Percentiles rank a stretch among this genome's conserved stretches.
Evolutionary conservation across 2,329 filamentous ascomycete genomes (phyloP).

Genomic region (Bipolaris cookei): DNA sequence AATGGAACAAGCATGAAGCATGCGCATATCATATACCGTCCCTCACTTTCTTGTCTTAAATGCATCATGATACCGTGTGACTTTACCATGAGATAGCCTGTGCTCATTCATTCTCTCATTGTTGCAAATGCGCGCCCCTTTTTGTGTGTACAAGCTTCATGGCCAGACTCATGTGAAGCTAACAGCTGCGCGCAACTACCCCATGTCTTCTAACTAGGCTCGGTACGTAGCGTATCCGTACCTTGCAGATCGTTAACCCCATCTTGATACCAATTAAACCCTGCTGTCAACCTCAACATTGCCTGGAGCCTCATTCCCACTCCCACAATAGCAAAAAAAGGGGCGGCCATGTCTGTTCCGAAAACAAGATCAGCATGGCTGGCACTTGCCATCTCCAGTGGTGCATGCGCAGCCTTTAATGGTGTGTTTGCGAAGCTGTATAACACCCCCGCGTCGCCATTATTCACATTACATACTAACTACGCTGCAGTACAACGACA

Average conservation of each 20-base stretch:
- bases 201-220: slow-evolving; percentile 24
- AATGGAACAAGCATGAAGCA: slow-evolving; percentile 8
- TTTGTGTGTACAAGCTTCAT: background rate
- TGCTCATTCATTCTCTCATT: background rate
- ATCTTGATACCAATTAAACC: slow-evolving; percentile 5
- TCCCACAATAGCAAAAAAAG: background rate
- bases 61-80: background rate
- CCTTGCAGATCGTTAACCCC: slow-evolving; percentile 21
- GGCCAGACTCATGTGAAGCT: background rate
- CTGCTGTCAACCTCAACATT: background rate
- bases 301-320: slow-evolving; percentile 4
- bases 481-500: slow-evolving; percentile 62
- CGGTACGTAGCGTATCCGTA: slow-evolving; percentile 21
- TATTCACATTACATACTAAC: slow-evolving; percentile 12
- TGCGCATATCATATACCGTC: background rate
- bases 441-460: slow-evolving; percentile 32
- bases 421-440: slow-evolving; percentile 85
- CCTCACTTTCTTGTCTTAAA: background rate
- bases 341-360: slow-evolving; percentile 30
- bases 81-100: background rate
- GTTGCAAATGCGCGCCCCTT: background rate
- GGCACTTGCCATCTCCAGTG: slow-evolving; percentile 73
- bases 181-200: slow-evolving; percentile 9
- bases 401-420: slow-evolving; percentile 79
- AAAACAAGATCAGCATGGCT: slow-evolving; percentile 56